phyloP scores from a whole-genome alignment of 139 green algal species.

The Tetraselmis chui region DNA sequence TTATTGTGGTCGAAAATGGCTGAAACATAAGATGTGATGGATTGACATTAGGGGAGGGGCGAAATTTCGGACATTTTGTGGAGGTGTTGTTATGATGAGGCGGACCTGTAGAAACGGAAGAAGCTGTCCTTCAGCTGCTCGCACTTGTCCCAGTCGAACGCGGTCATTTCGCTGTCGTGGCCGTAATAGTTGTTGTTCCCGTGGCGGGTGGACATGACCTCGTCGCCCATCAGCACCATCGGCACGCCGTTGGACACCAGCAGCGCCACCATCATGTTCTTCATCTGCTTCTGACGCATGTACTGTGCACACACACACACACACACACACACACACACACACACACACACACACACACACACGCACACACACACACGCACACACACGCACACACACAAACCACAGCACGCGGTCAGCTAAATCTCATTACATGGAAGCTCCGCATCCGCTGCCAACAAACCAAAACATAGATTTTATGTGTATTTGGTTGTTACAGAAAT shows the following conservation, averaged over 20 bases:
- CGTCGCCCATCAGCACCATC: slow-evolving; percentile 92
- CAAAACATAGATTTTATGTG: too few species aligned
- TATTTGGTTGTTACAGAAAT: too few species aligned
- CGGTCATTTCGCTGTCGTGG: slow-evolving; percentile 79
- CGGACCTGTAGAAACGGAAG: slow-evolving; percentile 45
- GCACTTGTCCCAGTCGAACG: slow-evolving; percentile 65
- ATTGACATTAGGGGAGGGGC: too few species aligned
- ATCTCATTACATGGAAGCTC: too few species aligned
- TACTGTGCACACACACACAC: slow-evolving; percentile 9
- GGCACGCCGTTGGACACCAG: slow-evolving; percentile 85
- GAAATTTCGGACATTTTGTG: too few species aligned
- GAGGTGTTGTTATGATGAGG: too few species aligned
- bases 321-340: not conserved
- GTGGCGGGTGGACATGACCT: slow-evolving; percentile 66
- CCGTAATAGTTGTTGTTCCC: slow-evolving; percentile 99
- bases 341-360: not conserved
- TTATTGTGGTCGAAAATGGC: too few species aligned
- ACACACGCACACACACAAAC: not conserved
- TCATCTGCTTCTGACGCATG: slow-evolving; percentile 68
- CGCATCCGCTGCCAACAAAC: too few species aligned
- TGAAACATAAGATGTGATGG: too few species aligned
- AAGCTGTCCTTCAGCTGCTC: slow-evolving; percentile 28
- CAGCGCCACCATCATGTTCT: slow-evolving; percentile 83
- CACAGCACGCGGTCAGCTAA: not conserved
- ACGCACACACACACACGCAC: not conserved